Evolutionary conservation across 2,329 filamentous ascomycete genomes (phyloP), one percentile per base, ranked within the genome.

Genomic region (Epichloe scottii): DNA sequence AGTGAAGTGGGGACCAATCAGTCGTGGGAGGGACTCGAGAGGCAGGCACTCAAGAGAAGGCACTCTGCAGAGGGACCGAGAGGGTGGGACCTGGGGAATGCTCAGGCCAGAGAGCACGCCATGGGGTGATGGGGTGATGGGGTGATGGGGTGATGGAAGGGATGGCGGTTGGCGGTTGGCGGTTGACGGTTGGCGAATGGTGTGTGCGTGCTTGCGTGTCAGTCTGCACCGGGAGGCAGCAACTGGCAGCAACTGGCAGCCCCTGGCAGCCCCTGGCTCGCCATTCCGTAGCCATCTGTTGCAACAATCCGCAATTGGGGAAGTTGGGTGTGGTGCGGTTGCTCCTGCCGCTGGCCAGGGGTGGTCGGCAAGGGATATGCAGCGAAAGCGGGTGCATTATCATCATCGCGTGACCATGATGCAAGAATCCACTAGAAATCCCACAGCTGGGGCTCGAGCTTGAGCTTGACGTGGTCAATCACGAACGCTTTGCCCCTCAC

Each of bases 1-100:
- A 58, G 53, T 53, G 51, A 53, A 48, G 57, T 53, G 54, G 53
- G 55, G 53, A 47, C 54, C 53, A 54, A 57, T 57, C 50, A 56
- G 39, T n/a, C 23, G 41, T 21, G 38, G 34, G 35, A 41, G 10
- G 10, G 12, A 19, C 37, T 47, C 45, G 1, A 41, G 37, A 34
- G 26, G 26, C 26, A 30, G 26, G 26, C 26, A 30, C 26, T 30
- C 26, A 3, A 19, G 19, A 19, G 19, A 19, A 19, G 19, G 19
- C 19, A 19, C 19, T 19, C 19, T 19, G 19, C 19, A 30, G 1
- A 30, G 26, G 26, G 26, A 30, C 26, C 26, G 26, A 30, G 26
- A 30, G 26, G 26, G 26, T 30, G 26, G 19, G 5, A 48, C 17
- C 19, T 30, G 26, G 26, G 26, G 3, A 30, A 30, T 30, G 26